Evolutionary conservation across 306 rosid species (phyloP).

Genomic region (Neltuma alba): DNA sequence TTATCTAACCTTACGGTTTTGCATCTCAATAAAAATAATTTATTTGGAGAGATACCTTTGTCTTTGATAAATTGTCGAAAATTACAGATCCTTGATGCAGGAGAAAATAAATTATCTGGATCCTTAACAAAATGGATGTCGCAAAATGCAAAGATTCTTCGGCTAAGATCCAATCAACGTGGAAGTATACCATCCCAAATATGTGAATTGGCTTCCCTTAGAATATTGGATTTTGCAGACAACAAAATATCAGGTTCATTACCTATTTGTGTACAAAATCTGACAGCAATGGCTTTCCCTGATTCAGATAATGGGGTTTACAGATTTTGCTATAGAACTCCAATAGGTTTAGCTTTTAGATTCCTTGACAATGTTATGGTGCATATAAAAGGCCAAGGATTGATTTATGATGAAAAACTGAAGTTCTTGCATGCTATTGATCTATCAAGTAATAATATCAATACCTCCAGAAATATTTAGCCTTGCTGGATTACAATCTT

Average conservation of each 20-base stretch:
- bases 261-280: too few relatives aligned
- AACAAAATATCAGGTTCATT: too few relatives aligned
- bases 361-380: neutral
- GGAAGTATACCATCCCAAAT: neutral
- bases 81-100: too few relatives aligned
- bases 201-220: conserved; percentile 4
- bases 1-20: too few relatives aligned
- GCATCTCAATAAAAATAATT: too few relatives aligned
- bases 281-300: neutral
- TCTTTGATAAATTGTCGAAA: too few relatives aligned
- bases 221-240: conserved; percentile 9
- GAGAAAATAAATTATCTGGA: neutral
- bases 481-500: neutral
- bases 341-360: neutral
- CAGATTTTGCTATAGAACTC: neutral
- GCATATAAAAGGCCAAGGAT: neutral
- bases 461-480: neutral
- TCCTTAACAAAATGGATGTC: neutral
- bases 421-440: neutral
- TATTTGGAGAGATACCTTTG: too few relatives aligned
- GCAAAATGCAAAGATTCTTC: neutral
- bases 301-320: too few relatives aligned
- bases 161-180: neutral
- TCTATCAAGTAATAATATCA: neutral
- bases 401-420: neutral